Evolutionary conservation across 108 stramenopile species (phyloP), one percentile per base, ranked within the genome.

Genomic region (Cyclotella atomus): DNA sequence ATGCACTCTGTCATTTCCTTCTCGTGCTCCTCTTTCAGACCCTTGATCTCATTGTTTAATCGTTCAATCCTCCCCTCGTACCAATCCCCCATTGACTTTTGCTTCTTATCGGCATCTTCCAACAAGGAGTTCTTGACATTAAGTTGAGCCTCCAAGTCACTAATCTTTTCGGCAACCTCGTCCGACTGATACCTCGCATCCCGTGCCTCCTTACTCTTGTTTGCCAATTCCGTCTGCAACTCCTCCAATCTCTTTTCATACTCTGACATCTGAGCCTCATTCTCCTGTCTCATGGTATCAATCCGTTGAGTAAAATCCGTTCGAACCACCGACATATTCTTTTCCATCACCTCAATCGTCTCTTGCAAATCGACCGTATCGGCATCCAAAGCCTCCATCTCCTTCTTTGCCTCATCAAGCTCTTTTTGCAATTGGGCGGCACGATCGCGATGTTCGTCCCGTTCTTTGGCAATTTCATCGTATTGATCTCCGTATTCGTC

Each of bases 281-380:
- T n/a, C 38, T 80, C 60, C 45, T 64, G 72, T 32, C 68, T 59
- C 33, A 67, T 47, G 38, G 62, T 50, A 21, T 80, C 68, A 32
- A 73, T 73, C 28, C 79, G 41, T 14, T 65, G 54, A 27, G 65
- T 50, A 44, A 80, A 73, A 57, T 80, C 79, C 0, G 59, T 68
- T n/a, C 72, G 49, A 25, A 80, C 79, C 1, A 65, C 72, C 3
- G 54, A 25, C 79, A 80, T 80, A 47, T 80, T 80, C 62, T 80
- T 80, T 29, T 80, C 72, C 79, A 80, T 80, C 20, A 62, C 72
- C 46, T 80, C 79, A 44, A 80, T 36, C 19, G 71, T 73, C 61
- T 80, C 79, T 69, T 73, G 71, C 65, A 80, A 63, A 46, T 80
- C 79, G 12, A 68, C 52, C 19, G 41, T 62, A 9, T 80, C 79